These are phyloP conservation scores for Guyanaporus albipodus DNA, from an alignment of 768 basidiomycete species.

Conservation along the genomic window DNA sequence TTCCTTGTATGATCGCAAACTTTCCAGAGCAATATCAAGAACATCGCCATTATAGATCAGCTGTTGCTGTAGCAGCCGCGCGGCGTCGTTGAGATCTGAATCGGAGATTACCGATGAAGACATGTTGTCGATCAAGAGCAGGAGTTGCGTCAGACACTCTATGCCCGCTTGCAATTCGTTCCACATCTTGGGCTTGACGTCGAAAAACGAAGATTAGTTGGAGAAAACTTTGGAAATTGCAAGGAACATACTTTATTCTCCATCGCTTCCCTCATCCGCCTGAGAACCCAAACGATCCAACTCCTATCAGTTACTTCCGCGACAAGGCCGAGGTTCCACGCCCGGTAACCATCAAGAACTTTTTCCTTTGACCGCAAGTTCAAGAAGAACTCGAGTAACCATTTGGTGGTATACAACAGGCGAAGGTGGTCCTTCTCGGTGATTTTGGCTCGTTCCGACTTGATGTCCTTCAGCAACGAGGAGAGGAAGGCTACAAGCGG, in stretches of 20 bases:
- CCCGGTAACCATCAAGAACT: conserved; percentile 24
- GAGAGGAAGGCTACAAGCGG: conserved; percentile 71
- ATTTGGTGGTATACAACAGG: conserved; percentile 80
- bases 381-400: conserved; percentile 92
- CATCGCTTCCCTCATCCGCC: conserved; percentile 81
- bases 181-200: conserved; percentile 82
- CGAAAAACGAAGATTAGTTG: conserved; percentile 7
- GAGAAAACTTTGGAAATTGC: neutral
- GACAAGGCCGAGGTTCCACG: conserved; percentile 69
- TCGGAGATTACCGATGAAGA: conserved; percentile 43
- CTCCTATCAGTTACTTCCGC: conserved; percentile 82
- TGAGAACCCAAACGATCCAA: conserved; percentile 89
- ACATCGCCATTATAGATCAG: conserved; percentile 95
- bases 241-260: conserved; percentile 73
- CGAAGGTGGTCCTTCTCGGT: conserved; percentile 94
- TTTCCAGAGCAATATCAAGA: conserved; percentile 80
- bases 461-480: conserved; percentile 87
- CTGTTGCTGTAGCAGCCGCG: conserved; percentile 80
- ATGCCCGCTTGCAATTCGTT: conserved; percentile 91
- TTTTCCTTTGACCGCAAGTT: conserved; percentile 39
- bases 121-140: conserved; percentile 87
- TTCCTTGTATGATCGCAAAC: conserved; percentile 72
- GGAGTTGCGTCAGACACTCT: conserved; percentile 89
- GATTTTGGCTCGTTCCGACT: conserved; percentile 86
- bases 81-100: conserved; percentile 59